phyloP scores from a whole-genome alignment of 495 filamentous ascomycete species.

The Trichodelitschia bisporula region DNA sequence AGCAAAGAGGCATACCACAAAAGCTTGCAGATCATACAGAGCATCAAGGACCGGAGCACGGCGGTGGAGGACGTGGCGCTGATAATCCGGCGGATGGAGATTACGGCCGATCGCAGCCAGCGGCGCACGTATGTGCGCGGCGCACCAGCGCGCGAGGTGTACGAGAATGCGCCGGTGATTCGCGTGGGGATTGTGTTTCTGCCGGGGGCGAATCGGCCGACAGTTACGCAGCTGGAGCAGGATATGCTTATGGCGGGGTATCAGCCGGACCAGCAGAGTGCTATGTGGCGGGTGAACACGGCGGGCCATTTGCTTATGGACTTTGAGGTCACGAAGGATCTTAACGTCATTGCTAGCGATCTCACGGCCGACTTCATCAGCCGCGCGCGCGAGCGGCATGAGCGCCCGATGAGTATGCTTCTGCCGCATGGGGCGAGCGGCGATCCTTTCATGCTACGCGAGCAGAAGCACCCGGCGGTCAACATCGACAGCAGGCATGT shows the following conservation, averaged over 20 bases:
- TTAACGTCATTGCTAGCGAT: constrained; percentile 10
- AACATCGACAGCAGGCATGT: constrained; percentile 13
- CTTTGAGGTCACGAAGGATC: constrained; percentile 11
- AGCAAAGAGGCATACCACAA: constrained; percentile 1
- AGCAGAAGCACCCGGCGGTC: constrained; percentile 5
- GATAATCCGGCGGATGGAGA: constrained; percentile 2
- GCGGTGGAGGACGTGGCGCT: constrained; percentile 1
- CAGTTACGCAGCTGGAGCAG: constrained; percentile 13
- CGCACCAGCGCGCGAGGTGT: constrained; percentile 11
- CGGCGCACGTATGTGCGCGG: constrained; percentile 2
- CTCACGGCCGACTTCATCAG: constrained; percentile 5
- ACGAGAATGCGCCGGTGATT: constrained; percentile 9
- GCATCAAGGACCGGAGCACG: constrained; percentile 1
- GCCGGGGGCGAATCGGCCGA: constrained; percentile 13
- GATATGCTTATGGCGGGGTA: constrained; percentile 8
- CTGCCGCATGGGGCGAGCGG: constrained; percentile 1
- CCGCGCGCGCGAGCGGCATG: constrained; percentile 3
- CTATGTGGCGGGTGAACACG: constrained; percentile 15
- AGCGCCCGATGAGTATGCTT: no score
- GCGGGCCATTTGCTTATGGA: constrained; percentile 12
- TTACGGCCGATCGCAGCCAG: constrained; percentile 1
- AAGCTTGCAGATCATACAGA: constrained; percentile 1
- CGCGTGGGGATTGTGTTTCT: constrained; percentile 13
- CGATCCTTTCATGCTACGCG: neutral
- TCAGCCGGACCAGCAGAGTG: constrained; percentile 12